Percentiles rank a stretch among this genome's conserved stretches.
phyloP scores from a whole-genome alignment of 148 eudicot species.

The Dysphania ambrosioides region DNA sequence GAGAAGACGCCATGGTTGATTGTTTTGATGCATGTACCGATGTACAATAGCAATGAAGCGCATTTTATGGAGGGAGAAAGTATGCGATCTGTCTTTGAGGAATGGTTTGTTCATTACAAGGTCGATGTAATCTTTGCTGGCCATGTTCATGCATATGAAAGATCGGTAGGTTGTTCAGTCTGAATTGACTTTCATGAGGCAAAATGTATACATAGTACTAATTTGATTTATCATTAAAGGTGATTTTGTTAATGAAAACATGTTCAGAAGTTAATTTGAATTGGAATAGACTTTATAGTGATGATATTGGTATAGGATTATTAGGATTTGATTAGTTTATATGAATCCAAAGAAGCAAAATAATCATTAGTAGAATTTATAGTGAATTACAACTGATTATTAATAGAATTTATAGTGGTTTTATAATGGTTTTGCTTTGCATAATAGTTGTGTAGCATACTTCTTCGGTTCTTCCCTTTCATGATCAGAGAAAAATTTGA shows the following conservation, averaged over 20 bases:
- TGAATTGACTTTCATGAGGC: neutral
- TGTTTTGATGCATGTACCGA: conserved; percentile 84
- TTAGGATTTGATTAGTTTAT: no score
- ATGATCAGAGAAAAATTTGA: neutral
- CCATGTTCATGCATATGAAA: conserved; percentile 94
- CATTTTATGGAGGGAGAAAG: conserved; percentile 97
- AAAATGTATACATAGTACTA: neutral
- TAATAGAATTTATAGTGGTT: no score
- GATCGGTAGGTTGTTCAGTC: conserved; percentile 58
- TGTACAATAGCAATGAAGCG: conserved; percentile 78
- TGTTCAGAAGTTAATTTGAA: neutral
- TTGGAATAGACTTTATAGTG: neutral
- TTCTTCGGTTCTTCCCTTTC: neutral
- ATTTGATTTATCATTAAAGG: neutral
- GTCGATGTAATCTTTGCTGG: conserved; percentile 88
- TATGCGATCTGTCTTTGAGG: conserved; percentile 74
- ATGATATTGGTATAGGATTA: no score
- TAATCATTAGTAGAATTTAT: no score
- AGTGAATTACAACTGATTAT: no score
- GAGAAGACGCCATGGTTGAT: conserved; percentile 95
- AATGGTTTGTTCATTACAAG: conserved; percentile 70
- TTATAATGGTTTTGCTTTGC: no score
- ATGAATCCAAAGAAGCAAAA: no score
- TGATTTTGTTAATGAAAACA: neutral
- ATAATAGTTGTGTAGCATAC: no score